Evolutionary conservation across 176 grass and related monocot species (phyloP), one percentile per base, ranked within the genome.

Genomic region (Pharus latifolius): DNA sequence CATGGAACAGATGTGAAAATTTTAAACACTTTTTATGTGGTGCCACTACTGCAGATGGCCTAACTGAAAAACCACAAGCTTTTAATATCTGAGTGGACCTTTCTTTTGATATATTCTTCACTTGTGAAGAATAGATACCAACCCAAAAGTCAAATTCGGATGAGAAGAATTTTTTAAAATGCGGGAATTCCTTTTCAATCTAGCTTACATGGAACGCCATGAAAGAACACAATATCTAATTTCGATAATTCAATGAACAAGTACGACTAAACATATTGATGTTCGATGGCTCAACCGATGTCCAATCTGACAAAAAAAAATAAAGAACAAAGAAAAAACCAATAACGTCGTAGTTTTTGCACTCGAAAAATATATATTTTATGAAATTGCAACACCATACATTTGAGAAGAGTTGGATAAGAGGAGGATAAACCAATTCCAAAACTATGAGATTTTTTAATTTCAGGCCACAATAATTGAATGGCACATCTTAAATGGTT

Each of bases 71-170:
- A n/a, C n/a, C n/a, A n/a, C n/a, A n/a, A n/a, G n/a, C 10, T 6
- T 19, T 8, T 42, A 29, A 17, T 33, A 60, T 22, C 32, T 22
- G 32, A 79, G 44, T 69, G 31, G 32, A 19, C 31, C 60, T 30
- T 23, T 10, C 44, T 35, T 70, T 69, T 51, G 23, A 17, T 9
- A 53, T 54, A 44, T 63, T 33, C 46, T 34, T 29, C 44, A 54
- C 14, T 56, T 26, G 48, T 29, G 28, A 73, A 56, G 14, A 72
- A 72, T 28, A 72, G 34, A 72, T 63, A 45, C 67, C 48, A 80
- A 56, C 38, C 53, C 10, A 22, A 54, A 56, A 72, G 49, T 10
- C 23, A 62, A 6, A 72, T 80, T 56, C 68, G 18, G 16, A 65
- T 32, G 18, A 65, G 59, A 65, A 11, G 28, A n/a, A 9, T 10